These are phyloP conservation scores for Arctostaphylos glauca DNA, from an alignment of 148 eudicot species.

Conservation along the genomic window DNA sequence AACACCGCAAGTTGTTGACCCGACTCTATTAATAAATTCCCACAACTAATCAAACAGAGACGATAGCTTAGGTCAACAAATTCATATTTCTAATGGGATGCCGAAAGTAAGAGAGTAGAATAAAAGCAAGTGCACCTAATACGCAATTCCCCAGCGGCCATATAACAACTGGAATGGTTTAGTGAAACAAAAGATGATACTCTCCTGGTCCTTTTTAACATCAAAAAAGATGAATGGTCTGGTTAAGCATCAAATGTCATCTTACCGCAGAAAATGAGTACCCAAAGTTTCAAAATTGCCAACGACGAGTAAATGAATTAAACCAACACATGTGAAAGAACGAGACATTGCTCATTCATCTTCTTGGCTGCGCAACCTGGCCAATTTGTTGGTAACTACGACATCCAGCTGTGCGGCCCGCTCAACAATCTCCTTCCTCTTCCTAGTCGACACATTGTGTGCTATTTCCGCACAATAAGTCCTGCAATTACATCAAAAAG, in stretches of 20 bases:
- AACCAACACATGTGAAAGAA: background rate
- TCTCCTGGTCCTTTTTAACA: too few relatives aligned
- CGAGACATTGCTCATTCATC: constrained; percentile 30
- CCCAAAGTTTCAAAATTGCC: background rate
- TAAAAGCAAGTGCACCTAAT: background rate
- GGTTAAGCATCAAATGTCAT: too few relatives aligned
- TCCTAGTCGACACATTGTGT: constrained; percentile 40
- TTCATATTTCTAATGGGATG: background rate
- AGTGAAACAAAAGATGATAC: too few relatives aligned
- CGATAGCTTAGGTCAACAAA: background rate
- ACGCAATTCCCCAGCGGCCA: too few relatives aligned
- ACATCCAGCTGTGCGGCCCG: constrained; percentile 46
- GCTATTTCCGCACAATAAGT: constrained; percentile 49
- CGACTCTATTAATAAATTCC: background rate
- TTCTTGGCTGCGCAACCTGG: constrained; percentile 47
- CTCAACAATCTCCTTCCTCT: constrained; percentile 43
- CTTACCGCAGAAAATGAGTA: background rate
- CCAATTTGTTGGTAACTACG: constrained; percentile 43
- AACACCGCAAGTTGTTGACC: too few relatives aligned
- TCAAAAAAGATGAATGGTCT: too few relatives aligned
- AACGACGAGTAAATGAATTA: background rate
- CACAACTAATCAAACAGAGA: background rate
- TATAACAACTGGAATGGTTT: too few relatives aligned
- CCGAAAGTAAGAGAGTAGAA: background rate
- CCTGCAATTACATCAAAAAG: constrained; percentile 23